Percentiles rank a stretch among this genome's conserved stretches.
Conservation (phyloP, 2,329 filamentous ascomycete species). For the Pezicula radicicola region DNA sequence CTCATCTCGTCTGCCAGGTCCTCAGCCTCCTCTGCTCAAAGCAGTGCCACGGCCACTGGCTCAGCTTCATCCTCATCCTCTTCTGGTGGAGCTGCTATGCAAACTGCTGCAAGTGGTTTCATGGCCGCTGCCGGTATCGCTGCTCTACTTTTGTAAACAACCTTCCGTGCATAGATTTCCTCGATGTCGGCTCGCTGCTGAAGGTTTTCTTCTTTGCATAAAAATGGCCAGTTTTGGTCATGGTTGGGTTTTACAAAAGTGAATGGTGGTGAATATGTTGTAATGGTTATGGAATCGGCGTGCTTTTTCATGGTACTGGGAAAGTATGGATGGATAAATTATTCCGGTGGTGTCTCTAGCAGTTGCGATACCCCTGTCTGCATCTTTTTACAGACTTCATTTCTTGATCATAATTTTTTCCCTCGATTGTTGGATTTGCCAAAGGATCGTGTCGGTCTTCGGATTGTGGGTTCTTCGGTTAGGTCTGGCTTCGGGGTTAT, state of each 20-base stretch:
- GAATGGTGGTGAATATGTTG: neutral
- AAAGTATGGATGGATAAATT: conserved; percentile 6
- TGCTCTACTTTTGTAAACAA: conserved; percentile 26
- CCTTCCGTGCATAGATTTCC: conserved; percentile 13
- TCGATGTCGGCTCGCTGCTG: neutral
- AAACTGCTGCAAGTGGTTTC: conserved; percentile 24
- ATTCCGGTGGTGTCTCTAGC: too few relatives aligned
- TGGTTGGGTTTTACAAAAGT: too few relatives aligned
- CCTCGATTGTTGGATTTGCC: too few relatives aligned
- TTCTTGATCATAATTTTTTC: too few relatives aligned
- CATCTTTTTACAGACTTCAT: conserved; percentile 8
- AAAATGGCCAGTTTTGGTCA: too few relatives aligned
- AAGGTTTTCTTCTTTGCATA: neutral
- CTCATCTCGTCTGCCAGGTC: neutral
- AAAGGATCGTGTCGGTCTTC: too few relatives aligned
- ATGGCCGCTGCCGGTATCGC: conserved; percentile 26
- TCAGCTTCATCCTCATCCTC: conserved; percentile 13
- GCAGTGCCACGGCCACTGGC: neutral
- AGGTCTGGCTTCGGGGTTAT: too few relatives aligned
- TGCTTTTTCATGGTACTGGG: conserved; percentile 1
- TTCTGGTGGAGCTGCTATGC: conserved; percentile 15
- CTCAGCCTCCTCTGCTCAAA: conserved; percentile 7
- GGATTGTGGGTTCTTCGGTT: too few relatives aligned
- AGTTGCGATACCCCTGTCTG: conserved; percentile 17
- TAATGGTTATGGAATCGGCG: conserved; percentile 8